Evolutionary conservation across 116 monocot species (phyloP), one percentile per base, ranked within the genome.

Genomic region (Trichopus zeylanicus): DNA sequence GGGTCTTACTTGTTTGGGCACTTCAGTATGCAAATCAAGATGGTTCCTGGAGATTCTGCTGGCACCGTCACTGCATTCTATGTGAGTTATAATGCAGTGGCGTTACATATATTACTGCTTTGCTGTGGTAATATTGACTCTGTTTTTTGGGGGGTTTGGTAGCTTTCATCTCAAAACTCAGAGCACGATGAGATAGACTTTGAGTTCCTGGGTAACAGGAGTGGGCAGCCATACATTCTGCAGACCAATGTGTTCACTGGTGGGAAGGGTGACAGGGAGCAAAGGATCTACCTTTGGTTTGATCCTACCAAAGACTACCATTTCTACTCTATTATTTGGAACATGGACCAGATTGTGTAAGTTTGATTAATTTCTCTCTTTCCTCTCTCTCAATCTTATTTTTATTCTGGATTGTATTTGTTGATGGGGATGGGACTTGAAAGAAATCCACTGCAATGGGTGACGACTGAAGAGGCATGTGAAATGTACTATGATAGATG

Each of bases 1-100:
- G 79, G 73, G 11, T 63, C 79, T 7, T 82, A 82, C 70, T 55
- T 82, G 23, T 86, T 86, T 49, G 86, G 86, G 24, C 81, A 86
- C 72, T 81, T 86, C 78, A 81, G 82, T 27, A 86, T 86, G 86
- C 86, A 84, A 54, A 81, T 89, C n/a, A 89, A 81, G 63, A 31
- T 89, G 57, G 89, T 89, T 51, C 73, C 84, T n/a, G 82, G 86
- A 5, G 82, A 86, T 48, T 86, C 86, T 31, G 86, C 86, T 34
- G 86, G 86, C 54, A 87, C 86, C 5, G 86, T 87, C 9, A 87
- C 86, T 12, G 86, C 86, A 53, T 87, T 82, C 61, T 87, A 87
- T 69, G 86, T 86, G 47, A 70, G 69, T 54, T n/a, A 5, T 20
- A 10, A 6, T 35, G n/a, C n/a, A n/a, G 34, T 35, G 10, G 34